A percentile compares a stretch with the other conserved stretches of the same genome.
Conservation (phyloP, 805 yeast genomes). For the Metschnikowia dekortorum region DNA sequence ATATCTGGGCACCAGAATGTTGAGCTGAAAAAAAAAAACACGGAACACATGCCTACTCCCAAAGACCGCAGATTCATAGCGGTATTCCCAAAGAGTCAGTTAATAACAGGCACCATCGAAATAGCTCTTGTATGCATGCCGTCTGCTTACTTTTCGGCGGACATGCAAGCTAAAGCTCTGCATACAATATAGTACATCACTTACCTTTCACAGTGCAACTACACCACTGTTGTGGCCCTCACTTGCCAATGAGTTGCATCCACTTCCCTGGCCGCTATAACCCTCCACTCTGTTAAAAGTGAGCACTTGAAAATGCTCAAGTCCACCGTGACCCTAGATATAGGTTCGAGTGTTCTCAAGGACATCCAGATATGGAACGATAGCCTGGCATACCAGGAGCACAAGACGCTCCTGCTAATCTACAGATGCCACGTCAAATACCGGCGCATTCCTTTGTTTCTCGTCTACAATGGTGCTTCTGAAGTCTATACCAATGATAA, state of each 20-base stretch:
- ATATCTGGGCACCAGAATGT: too few species aligned
- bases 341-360: conserved; percentile 2
- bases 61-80: too few species aligned
- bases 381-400: not conserved
- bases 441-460: conserved; percentile 12
- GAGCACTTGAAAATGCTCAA: conserved; percentile 8
- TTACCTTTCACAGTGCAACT: not conserved
- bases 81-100: too few species aligned
- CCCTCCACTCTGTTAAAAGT: not conserved
- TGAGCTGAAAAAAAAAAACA: too few species aligned
- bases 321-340: conserved; percentile 9
- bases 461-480: conserved; percentile 15
- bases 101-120: too few species aligned
- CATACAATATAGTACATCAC: not conserved
- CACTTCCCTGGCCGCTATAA: not conserved
- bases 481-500: conserved; percentile 12
- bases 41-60: too few species aligned
- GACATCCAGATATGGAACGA: conserved; percentile 16
- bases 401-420: conserved; percentile 1
- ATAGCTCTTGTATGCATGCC: too few species aligned
- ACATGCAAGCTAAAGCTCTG: not conserved
- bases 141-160: not conserved
- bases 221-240: not conserved
- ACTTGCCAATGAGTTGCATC: not conserved
- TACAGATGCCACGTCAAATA: conserved; percentile 9